Percentiles rank a stretch among this genome's conserved stretches.
phyloP scores from a whole-genome alignment of 1,139 yeast genomes.

The Blastobotrys capitulatus region DNA sequence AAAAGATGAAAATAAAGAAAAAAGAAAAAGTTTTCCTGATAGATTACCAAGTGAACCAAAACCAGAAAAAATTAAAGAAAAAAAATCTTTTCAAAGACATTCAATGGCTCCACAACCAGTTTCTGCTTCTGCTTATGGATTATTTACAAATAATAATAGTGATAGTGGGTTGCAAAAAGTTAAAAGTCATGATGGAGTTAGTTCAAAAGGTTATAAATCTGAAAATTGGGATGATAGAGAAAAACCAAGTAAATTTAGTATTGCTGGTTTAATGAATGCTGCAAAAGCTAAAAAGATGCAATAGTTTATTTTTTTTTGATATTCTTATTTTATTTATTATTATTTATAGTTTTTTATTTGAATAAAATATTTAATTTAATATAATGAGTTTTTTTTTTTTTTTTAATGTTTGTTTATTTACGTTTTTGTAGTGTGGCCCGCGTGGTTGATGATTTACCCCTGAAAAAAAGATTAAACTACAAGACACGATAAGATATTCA shows the following conservation, averaged over 20 bases:
- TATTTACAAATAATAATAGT: neutral
- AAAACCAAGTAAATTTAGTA: conserved; percentile 22
- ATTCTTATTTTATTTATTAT: neutral
- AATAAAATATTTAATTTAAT: neutral
- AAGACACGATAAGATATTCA: too few relatives aligned
- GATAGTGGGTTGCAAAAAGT: too few relatives aligned
- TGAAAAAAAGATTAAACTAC: too few relatives aligned
- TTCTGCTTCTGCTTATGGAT: neutral
- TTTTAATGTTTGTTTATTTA: too few relatives aligned
- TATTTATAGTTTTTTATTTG: neutral
- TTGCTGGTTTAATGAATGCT: conserved; percentile 23
- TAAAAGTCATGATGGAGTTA: neutral
- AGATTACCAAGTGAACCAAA: neutral
- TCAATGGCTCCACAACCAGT: neutral
- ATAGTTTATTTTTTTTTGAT: neutral
- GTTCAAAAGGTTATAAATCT: neutral
- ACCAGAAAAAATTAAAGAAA: neutral
- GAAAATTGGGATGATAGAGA: conserved; percentile 7
- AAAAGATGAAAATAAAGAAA: neutral
- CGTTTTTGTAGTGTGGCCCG: too few relatives aligned
- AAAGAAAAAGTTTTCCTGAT: neutral
- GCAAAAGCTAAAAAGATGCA: conserved; percentile 15
- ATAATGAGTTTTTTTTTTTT: too few relatives aligned
- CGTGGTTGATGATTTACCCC: too few relatives aligned
- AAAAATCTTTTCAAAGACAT: neutral